Base-by-base conservation (phyloP, 805 yeast species). In the Kluyveromyces siamensis region DNA sequence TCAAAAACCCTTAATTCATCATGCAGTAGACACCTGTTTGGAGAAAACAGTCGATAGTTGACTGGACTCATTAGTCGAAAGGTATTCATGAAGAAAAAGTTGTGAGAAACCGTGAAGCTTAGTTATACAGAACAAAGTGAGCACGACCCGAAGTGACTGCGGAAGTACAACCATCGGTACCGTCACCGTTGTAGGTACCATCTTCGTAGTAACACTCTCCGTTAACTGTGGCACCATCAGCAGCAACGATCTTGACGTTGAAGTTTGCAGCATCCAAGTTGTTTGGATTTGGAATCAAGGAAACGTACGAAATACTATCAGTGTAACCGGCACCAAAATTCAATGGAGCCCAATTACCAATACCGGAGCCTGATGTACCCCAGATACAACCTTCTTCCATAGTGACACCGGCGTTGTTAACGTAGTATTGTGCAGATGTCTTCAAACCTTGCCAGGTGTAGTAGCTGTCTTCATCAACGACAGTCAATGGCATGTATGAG, bases 321-420 rank as follows among this genome's bases (percentile, higher is more conserved):
- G 86, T 73, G 71, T 77, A 75, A 65, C 98, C 97, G 46, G 97
- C 88, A 69, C 99, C 99, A 61, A 93, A 75, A 72, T 84, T 87
- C 57, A 91, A 75, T 60, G 98, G 98, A 56, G 98, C 96, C 97
- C 96, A 91, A 86, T 91, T 91, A 73, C 99, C 99, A 56, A 86
- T 70, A 61, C 83, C 84, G 37, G 90, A 76, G 55, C 87, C 87
- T 7, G 75, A 60, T 47, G 79, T 66, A 68, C 97, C 95, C 99
- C 99, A 91, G 59, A 85, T 69, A 76, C 99, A 91, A 61, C 97
- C 98, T 54, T 90, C 93, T 68, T 83, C 84, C 64, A 74, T 75
- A 47, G 87, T 76, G 58, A 89, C 88, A 76, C 98, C 98, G 48
- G 96, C 96, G 63, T 91, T 80, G 81, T 91, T 91, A 55, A 91